Percentiles rank a stretch among this genome's conserved stretches.
Conservation (phyloP, 805 yeast species). For the Priceomyces fermenticarens region DNA sequence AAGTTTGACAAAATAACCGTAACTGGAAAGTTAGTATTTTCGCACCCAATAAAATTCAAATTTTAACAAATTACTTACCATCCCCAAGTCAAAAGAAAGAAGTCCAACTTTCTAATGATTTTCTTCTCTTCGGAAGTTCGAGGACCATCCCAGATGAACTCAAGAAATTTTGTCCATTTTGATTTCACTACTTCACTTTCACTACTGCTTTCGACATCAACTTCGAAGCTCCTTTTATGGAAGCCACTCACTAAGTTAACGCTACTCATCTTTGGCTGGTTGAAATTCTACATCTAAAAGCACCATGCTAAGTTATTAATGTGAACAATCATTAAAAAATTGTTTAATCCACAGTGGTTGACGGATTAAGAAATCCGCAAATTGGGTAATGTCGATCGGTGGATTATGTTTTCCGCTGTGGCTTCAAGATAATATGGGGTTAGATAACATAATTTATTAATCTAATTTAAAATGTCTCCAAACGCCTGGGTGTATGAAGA, state of each 20-base stretch:
- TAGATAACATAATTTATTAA: background rate
- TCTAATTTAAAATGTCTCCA: background rate
- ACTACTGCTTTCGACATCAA: background rate
- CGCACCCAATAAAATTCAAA: conserved; percentile 1
- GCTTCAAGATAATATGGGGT: conserved; percentile 1
- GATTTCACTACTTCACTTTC: conserved; percentile 1
- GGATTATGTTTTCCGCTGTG: conserved; percentile 6
- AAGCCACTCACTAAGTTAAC: background rate
- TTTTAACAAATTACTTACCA: conserved; percentile 4
- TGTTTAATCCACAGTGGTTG: background rate
- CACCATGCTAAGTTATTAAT: background rate
- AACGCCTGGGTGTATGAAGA: background rate
- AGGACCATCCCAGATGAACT: conserved; percentile 7
- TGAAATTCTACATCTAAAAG: background rate
- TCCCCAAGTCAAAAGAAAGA: conserved; percentile 9
- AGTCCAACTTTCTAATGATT: conserved; percentile 7
- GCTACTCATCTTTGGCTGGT: background rate
- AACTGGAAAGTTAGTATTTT: conserved; percentile 29
- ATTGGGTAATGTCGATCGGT: background rate
- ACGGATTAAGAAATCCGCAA: background rate
- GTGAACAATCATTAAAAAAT: background rate
- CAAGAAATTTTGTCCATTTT: conserved; percentile 4
- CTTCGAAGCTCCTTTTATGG: background rate
- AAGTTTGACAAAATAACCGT: conserved; percentile 8
- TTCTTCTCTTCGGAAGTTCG: conserved; percentile 4